Conservation (phyloP, 2,329 filamentous ascomycete genomes). For the Fusarium sp. region DNA sequence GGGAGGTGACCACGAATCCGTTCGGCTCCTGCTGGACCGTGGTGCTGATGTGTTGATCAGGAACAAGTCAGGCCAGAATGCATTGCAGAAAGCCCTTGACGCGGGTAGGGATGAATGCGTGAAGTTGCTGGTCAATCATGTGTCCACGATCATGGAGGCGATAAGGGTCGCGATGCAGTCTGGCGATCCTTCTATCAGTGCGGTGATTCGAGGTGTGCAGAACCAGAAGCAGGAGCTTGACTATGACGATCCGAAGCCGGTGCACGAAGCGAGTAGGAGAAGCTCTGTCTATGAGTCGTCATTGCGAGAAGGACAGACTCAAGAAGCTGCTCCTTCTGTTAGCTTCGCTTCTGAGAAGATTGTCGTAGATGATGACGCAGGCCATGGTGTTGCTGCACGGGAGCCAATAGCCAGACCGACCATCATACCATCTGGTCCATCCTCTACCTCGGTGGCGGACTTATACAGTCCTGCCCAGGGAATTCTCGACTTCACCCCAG, state of each 20-base stretch:
- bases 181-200: slow-evolving; percentile 22
- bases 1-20: slow-evolving; percentile 47
- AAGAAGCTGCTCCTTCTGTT: background rate
- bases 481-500: slow-evolving; percentile 13
- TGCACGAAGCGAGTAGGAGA: background rate
- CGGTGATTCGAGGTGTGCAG: slow-evolving; percentile 30
- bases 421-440: slow-evolving; percentile 1
- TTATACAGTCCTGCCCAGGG: slow-evolving; percentile 23
- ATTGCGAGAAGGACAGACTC: background rate
- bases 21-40: slow-evolving; percentile 24
- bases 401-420: background rate
- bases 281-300: slow-evolving; percentile 3
- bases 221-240: slow-evolving; percentile 28
- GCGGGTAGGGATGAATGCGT: slow-evolving; percentile 43
- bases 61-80: slow-evolving; percentile 13
- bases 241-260: slow-evolving; percentile 12
- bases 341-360: slow-evolving; percentile 21
- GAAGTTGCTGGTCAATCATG: slow-evolving; percentile 52
- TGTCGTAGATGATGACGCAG: background rate
- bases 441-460: background rate
- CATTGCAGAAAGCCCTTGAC: slow-evolving; percentile 9
- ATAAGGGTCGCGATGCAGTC: slow-evolving; percentile 26
- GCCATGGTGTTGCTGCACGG: background rate
- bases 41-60: slow-evolving; percentile 25
- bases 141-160: slow-evolving; percentile 26